Conservation (phyloP, 495 filamentous ascomycete genomes). For the Penicillium arizonense region DNA sequence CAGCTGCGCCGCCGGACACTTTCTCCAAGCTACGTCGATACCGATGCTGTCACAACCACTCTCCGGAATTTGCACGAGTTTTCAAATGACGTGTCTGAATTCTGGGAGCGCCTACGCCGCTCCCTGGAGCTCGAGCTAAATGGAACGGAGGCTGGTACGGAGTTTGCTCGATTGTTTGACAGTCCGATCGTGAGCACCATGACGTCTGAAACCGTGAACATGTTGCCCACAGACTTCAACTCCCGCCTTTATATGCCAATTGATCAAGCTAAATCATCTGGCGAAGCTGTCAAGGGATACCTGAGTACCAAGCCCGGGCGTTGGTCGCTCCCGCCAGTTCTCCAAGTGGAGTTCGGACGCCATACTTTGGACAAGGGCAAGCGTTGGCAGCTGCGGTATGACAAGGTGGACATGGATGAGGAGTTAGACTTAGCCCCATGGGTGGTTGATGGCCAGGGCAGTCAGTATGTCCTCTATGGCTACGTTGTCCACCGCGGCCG, state of each 20-base stretch:
- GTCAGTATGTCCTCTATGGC: conserved; percentile 58
- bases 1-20: conserved; percentile 35
- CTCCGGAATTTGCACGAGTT: conserved; percentile 44
- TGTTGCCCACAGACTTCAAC: conserved; percentile 39
- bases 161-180: conserved; percentile 48
- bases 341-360: conserved; percentile 60
- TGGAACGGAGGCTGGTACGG: conserved; percentile 39
- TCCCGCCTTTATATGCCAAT: conserved; percentile 39
- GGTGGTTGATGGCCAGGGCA: conserved; percentile 29
- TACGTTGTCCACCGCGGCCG: conserved; percentile 62
- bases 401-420: conserved; percentile 56
- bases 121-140: conserved; percentile 52
- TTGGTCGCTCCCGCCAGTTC: conserved; percentile 46
- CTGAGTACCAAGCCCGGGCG: conserved; percentile 33
- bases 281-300: conserved; percentile 31
- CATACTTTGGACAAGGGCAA: conserved; percentile 51
- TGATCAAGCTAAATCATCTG: conserved; percentile 33
- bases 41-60: conserved; percentile 41
- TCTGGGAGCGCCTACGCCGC: conserved; percentile 54
- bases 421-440: conserved; percentile 43
- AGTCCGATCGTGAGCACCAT: conserved; percentile 21
- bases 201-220: conserved; percentile 18
- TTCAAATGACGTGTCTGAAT: conserved; percentile 47
- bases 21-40: conserved; percentile 42
- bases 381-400: conserved; percentile 58